Conservation (phyloP, 2,329 filamentous ascomycete species). For the Fusarium napiforme region DNA sequence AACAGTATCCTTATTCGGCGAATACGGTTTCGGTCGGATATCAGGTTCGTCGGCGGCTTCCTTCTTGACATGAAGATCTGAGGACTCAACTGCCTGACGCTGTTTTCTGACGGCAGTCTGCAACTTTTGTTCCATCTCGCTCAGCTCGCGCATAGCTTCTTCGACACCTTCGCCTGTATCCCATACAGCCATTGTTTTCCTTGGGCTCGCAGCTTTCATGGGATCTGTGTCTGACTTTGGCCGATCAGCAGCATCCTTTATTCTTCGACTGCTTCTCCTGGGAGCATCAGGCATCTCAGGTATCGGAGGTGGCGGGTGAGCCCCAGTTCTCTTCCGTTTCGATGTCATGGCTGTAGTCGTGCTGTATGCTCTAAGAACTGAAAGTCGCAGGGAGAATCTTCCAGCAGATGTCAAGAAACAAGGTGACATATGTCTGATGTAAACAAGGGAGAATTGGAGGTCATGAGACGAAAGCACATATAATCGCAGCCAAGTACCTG, state of each 20-base stretch:
- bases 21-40: constrained; percentile 15
- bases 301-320: constrained; percentile 34
- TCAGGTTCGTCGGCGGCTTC: neutral
- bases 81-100: constrained; percentile 59
- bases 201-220: neutral
- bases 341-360: constrained; percentile 47
- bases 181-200: constrained; percentile 13
- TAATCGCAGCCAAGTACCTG: neutral
- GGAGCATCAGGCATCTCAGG: constrained; percentile 35
- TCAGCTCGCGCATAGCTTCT: constrained; percentile 57
- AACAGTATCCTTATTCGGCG: neutral
- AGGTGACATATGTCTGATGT: constrained; percentile 6
- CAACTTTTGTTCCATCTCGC: constrained; percentile 61
- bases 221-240: neutral
- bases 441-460: neutral
- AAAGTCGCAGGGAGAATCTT: neutral
- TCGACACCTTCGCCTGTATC: constrained; percentile 46
- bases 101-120: constrained; percentile 57
- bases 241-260: constrained; percentile 26
- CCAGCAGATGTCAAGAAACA: constrained; percentile 12
- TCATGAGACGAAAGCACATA: neutral
- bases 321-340: constrained; percentile 52
- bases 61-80: constrained; percentile 41
- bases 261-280: constrained; percentile 44
- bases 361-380: constrained; percentile 4